phyloP scores from a whole-genome alignment of 2,329 filamentous ascomycete species.

The Monilinia aucupariae region DNA sequence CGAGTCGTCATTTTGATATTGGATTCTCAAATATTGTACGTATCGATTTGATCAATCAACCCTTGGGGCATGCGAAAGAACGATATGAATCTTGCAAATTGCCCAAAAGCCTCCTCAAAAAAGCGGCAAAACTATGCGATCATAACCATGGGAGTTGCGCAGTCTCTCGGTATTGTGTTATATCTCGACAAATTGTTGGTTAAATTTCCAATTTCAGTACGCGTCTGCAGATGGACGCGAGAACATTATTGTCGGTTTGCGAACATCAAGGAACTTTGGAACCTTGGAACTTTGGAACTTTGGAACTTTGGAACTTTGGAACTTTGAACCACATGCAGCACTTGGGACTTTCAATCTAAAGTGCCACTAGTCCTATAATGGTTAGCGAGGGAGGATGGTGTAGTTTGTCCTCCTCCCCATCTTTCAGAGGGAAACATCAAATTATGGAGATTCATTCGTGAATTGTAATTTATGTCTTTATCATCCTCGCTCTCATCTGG shows the following conservation, averaged over 20 bases:
- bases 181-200: background rate
- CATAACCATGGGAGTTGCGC: conserved; percentile 4
- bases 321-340: too few species aligned
- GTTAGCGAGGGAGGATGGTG: background rate
- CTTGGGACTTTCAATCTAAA: background rate
- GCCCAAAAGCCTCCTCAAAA: background rate
- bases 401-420: too few species aligned
- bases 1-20: conserved; percentile 29
- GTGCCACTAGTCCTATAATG: background rate
- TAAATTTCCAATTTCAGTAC: conserved; percentile 6
- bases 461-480: too few species aligned
- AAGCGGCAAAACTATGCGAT: background rate
- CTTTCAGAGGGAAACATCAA: too few species aligned
- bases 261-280: background rate
- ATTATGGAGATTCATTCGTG: background rate
- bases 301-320: too few species aligned
- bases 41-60: background rate
- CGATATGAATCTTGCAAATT: background rate
- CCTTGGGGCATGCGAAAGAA: background rate
- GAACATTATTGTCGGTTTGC: background rate
- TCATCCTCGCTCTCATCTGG: too few species aligned
- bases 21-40: background rate
- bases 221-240: background rate
- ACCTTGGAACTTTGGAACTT: too few species aligned
- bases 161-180: background rate